These are phyloP conservation scores for Mortierella hygrophila DNA, from an alignment of 192 early-diverging fungal genomes.

Conservation along the genomic window DNA sequence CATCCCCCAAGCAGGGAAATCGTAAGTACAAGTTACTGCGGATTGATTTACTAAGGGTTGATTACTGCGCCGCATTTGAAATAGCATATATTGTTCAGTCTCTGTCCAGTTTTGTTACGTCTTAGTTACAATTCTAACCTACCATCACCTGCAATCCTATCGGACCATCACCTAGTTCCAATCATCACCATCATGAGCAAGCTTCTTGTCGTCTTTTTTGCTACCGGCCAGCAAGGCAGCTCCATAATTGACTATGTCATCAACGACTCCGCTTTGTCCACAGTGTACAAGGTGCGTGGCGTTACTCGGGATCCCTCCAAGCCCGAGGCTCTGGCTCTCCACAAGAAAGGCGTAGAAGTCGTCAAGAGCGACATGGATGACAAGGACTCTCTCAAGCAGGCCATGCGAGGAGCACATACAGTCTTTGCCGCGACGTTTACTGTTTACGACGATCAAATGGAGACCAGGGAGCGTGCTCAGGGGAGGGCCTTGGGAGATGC, in stretches of 20 bases:
- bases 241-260: constrained; percentile 20
- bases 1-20: no score
- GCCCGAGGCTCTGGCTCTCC: constrained; percentile 12
- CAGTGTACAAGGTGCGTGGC: constrained; percentile 17
- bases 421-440: constrained; percentile 28
- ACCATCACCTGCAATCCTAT: neutral
- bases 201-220: constrained; percentile 29
- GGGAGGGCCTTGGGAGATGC: constrained; percentile 18
- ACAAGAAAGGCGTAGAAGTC: constrained; percentile 35
- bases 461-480: constrained; percentile 19
- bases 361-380: constrained; percentile 30
- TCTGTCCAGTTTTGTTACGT: neutral
- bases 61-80: neutral
- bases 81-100: neutral
- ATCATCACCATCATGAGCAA: constrained; percentile 20
- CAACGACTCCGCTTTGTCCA: constrained; percentile 11
- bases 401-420: constrained; percentile 35
- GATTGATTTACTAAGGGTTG: neutral
- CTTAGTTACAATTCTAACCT: neutral
- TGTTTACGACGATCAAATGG: constrained; percentile 15
- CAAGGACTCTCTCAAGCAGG: constrained; percentile 29
- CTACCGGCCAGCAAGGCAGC: constrained; percentile 24
- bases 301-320: constrained; percentile 22
- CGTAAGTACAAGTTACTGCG: neutral
- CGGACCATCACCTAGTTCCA: neutral